Evolutionary conservation across 306 rosid species (phyloP), one percentile per base, ranked within the genome.

Genomic region (Fragaria ananassa): DNA sequence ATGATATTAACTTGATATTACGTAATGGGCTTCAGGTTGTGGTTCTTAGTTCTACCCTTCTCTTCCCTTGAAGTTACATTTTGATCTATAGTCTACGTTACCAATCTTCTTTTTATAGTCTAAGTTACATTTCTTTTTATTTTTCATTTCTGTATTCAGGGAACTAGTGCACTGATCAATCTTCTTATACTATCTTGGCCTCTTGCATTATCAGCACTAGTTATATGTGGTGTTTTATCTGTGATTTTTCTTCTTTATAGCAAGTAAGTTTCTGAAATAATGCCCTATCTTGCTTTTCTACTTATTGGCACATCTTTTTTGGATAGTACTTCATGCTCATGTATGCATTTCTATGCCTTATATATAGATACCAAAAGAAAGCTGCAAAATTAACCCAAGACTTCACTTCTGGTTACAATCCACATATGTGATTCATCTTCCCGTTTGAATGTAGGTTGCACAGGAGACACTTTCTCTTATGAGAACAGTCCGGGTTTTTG

Each of bases 341-440:
- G 6, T 34, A 15, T 15, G 10, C 4, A 7, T 31, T 63, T 63
- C 45, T 63, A 5, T 63, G 45, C 23, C 44, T 63, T 21, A 56
- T 7, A n/a, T 68, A 71, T 56, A 93, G 97, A 91, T 87, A 89
- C 73, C 90, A 80, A 82, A 85, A 84, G 86, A 85, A 83, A 76
- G 88, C 90, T 56, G 91, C 91, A 47, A 86, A 78, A 84, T 81
- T 89, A 78, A 76, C 79, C 76, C 97, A 89, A 79, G 94, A 93
- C 76, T 85, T 87, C 86, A 78, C 90, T 39, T 94, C 96, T 83
- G 79, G 21, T 58, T 50, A 75, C 58, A 47, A 57, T 79, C 12
- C 39, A 11, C 39, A 25, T 60, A 46, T 73, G 5, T 74, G 42
- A 60, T 46, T 74, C 2, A 6, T 71, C 53, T 39, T 70, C 39